Conservation (phyloP, 345 rosid species). For the Laguncularia racemosa region DNA sequence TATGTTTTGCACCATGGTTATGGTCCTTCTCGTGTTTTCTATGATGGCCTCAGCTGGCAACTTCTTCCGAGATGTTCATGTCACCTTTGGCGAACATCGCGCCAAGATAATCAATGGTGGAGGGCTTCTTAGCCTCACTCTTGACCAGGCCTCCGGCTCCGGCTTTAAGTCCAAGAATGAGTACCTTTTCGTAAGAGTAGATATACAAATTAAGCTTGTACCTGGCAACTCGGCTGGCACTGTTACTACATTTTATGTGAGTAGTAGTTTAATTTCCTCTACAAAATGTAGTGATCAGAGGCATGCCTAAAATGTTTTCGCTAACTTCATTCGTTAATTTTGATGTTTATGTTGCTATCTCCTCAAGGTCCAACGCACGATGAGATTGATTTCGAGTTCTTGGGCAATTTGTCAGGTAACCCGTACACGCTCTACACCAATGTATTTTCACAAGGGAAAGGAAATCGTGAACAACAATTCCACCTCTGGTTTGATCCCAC, state of each 20-base stretch:
- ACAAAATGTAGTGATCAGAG: not conserved
- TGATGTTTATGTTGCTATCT: conserved; percentile 34
- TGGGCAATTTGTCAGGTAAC: conserved; percentile 52
- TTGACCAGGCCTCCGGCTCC: conserved; percentile 45
- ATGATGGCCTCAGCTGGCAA: conserved; percentile 19
- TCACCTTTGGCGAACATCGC: conserved; percentile 54
- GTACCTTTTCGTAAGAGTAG: conserved; percentile 39
- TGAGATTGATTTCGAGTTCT: conserved; percentile 66
- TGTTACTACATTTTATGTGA: conserved; percentile 40
- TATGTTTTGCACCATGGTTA: not conserved
- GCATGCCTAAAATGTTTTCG: not conserved
- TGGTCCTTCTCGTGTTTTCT: not conserved
- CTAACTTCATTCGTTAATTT: too few relatives aligned
- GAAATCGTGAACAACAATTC: conserved; percentile 60
- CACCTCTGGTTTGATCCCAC: conserved; percentile 62
- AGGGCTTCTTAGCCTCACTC: conserved; percentile 44
- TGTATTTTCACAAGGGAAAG: conserved; percentile 51
- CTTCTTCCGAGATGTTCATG: conserved; percentile 27
- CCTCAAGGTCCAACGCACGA: conserved; percentile 45
- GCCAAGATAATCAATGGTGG: conserved; percentile 42
- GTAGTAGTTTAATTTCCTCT: not conserved
- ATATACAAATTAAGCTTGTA: conserved; percentile 43
- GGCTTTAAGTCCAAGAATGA: conserved; percentile 48
- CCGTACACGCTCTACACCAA: conserved; percentile 58
- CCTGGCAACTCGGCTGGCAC: conserved; percentile 54